Percentiles rank a stretch among this genome's conserved stretches.
phyloP scores from a whole-genome alignment of 768 basidiomycete genomes.

The Solioccasus polychromus region DNA sequence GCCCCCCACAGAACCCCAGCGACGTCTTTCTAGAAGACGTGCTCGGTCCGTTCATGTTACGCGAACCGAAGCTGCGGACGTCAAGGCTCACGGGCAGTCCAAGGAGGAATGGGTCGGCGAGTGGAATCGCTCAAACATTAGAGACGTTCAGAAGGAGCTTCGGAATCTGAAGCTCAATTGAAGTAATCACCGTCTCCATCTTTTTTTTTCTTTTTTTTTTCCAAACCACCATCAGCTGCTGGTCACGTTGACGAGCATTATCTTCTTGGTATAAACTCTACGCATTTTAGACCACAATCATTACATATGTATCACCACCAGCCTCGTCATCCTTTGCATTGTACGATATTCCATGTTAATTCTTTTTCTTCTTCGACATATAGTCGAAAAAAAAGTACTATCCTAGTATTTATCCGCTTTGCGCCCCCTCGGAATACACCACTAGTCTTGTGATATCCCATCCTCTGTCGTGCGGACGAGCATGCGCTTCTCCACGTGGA shows the following conservation, averaged over 20 bases:
- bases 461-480: too few species aligned
- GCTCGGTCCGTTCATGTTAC: constrained; percentile 15
- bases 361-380: background rate
- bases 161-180: constrained; percentile 25
- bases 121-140: constrained; percentile 40
- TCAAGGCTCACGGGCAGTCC: background rate
- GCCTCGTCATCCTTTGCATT: constrained; percentile 3
- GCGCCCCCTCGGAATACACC: too few species aligned
- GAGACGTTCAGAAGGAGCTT: constrained; percentile 38
- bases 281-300: constrained; percentile 1
- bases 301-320: constrained; percentile 10
- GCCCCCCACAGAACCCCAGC: background rate
- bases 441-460: background rate
- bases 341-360: background rate
- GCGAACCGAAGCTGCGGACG: background rate
- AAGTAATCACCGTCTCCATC: background rate
- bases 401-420: constrained; percentile 2
- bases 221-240: constrained; percentile 10
- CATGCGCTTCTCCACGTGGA: too few species aligned
- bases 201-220: background rate
- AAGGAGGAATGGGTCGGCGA: constrained; percentile 36
- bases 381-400: background rate
- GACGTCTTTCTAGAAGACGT: constrained; percentile 3
- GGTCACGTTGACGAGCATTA: constrained; percentile 8
- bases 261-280: background rate